Conservation (phyloP, 768 basidiomycete genomes). For the Harrya chromipes region DNA sequence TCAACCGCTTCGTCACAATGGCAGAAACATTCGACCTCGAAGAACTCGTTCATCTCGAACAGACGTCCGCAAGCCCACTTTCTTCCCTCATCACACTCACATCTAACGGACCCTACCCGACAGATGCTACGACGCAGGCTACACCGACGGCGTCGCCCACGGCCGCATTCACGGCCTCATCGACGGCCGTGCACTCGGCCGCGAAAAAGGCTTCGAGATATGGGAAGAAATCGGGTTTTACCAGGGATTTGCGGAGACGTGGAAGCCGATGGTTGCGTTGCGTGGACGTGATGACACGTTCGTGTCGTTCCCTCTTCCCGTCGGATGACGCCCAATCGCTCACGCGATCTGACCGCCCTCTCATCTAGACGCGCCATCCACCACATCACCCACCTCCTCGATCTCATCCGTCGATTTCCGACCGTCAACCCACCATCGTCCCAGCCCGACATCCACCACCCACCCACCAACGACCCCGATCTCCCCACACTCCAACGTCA, state of each 20-base stretch:
- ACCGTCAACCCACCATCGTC: constrained; percentile 59
- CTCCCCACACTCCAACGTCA: constrained; percentile 74
- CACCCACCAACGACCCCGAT: constrained; percentile 50
- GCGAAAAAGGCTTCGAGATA: constrained; percentile 90
- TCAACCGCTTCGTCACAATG: constrained; percentile 14
- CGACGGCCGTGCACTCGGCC: constrained; percentile 86
- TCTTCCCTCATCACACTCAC: not conserved
- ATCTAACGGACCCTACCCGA: not conserved
- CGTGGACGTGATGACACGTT: constrained; percentile 27
- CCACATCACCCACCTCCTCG: constrained; percentile 68
- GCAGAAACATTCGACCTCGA: constrained; percentile 50
- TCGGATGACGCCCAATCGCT: not conserved
- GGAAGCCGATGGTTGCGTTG: constrained; percentile 50
- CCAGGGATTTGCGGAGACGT: constrained; percentile 77
- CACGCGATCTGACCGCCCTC: not conserved
- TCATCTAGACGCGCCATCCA: constrained; percentile 49
- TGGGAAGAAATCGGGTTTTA: constrained; percentile 98
- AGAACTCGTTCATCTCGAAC: constrained; percentile 58
- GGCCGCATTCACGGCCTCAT: constrained; percentile 87
- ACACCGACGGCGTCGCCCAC: constrained; percentile 74
- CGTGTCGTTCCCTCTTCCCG: constrained; percentile 41
- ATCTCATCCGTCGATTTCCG: constrained; percentile 74
- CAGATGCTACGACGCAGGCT: constrained; percentile 82
- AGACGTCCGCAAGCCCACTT: constrained; percentile 42
- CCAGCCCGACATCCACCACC: constrained; percentile 19